Evolutionary conservation across 1,139 yeast genomes (phyloP).

Genomic region (Candida neerlandica): DNA sequence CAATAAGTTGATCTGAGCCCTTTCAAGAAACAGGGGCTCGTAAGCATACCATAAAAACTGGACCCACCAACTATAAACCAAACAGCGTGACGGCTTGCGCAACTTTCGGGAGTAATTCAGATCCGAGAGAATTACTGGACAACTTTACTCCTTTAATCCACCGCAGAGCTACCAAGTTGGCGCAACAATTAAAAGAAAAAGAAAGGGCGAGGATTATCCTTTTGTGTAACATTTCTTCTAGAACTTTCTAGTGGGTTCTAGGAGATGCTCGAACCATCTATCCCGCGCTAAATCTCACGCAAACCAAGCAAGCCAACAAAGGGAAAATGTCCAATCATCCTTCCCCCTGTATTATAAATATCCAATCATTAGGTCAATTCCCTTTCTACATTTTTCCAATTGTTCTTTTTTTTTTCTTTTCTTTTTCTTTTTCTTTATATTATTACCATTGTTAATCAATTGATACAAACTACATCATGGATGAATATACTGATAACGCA

Average conservation of each 20-base stretch:
- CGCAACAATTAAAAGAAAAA: not conserved
- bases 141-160: not conserved
- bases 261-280: not conserved
- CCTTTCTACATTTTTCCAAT: not conserved
- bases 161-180: not conserved
- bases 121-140: not conserved
- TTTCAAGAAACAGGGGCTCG: too few relatives aligned
- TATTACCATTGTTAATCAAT: not conserved
- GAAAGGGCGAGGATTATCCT: not conserved
- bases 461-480: conserved; percentile 29
- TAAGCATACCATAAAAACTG: too few relatives aligned
- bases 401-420: not conserved
- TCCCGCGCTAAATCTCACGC: not conserved
- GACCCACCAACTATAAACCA: too few relatives aligned
- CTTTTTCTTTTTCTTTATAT: not conserved
- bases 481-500: conserved; percentile 92
- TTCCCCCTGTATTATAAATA: not conserved
- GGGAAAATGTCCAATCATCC: not conserved
- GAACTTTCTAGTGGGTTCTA: conserved; percentile 6
- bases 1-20: too few relatives aligned
- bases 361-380: not conserved
- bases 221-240: conserved; percentile 7
- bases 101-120: too few relatives aligned
- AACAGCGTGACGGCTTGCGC: too few relatives aligned
- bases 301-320: not conserved